Conservation (phyloP, 257 asterid species). For the Parsonsia alboflavescens region DNA sequence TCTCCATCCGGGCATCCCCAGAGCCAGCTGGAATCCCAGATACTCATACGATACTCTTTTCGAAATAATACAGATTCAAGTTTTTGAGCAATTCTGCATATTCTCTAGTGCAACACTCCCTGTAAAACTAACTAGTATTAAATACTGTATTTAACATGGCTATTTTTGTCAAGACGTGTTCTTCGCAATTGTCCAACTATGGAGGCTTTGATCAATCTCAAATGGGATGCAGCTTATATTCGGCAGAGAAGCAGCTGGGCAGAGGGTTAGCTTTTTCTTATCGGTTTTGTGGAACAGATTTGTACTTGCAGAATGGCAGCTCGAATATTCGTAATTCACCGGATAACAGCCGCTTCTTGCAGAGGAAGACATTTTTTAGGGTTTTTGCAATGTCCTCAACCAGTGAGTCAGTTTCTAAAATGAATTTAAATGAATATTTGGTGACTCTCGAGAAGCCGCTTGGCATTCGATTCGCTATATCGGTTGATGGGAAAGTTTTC, state of each 20-base stretch:
- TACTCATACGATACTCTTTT: background rate
- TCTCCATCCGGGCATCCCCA: background rate
- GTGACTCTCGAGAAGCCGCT: conserved; percentile 85
- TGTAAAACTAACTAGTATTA: background rate
- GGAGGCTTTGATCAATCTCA: conserved; percentile 33
- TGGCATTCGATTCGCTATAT: conserved; percentile 82
- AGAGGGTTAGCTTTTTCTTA: conserved; percentile 23
- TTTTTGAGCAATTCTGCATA: background rate
- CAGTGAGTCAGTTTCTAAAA: conserved; percentile 34
- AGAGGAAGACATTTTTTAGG: conserved; percentile 19
- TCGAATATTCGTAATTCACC: background rate
- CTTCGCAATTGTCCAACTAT: conserved; percentile 45
- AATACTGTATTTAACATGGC: background rate
- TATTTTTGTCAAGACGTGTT: conserved; percentile 34
- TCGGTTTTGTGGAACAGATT: conserved; percentile 40
- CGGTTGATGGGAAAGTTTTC: conserved; percentile 73
- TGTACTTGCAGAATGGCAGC: conserved; percentile 27
- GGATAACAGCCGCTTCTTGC: conserved; percentile 16
- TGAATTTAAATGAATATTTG: conserved; percentile 85
- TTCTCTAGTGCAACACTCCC: too few relatives aligned
- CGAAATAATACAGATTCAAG: background rate
- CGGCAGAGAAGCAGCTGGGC: conserved; percentile 18
- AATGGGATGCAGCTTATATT: conserved; percentile 17
- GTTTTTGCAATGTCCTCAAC: conserved; percentile 36
- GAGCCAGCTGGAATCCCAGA: background rate